Percentiles rank a stretch among this genome's conserved stretches.
Evolutionary conservation across 345 rosid species (phyloP).

Genomic region (Eutrema yunnanense): DNA sequence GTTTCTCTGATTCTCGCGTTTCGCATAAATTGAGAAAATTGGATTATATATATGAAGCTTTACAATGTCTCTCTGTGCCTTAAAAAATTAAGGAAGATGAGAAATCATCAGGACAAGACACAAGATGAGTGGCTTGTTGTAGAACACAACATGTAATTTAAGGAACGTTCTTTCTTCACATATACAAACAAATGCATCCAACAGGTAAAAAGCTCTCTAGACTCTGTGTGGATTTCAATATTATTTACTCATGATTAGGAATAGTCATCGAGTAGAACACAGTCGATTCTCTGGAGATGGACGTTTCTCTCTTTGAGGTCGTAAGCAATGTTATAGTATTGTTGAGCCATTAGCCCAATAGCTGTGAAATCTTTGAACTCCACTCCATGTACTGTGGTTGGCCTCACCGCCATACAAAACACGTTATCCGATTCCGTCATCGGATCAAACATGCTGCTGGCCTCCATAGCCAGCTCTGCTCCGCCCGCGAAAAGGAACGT

Average conservation of each 20-base stretch:
- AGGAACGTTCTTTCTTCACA: no score
- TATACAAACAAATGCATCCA: no score
- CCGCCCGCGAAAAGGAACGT: slow-evolving; percentile 44
- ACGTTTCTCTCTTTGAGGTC: slow-evolving; percentile 15
- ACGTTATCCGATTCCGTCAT: slow-evolving; percentile 14
- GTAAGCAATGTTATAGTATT: slow-evolving; percentile 23
- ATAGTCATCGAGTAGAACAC: slow-evolving; percentile 29
- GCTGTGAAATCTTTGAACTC: slow-evolving; percentile 26
- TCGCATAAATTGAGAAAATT: no score
- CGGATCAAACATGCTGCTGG: slow-evolving; percentile 41
- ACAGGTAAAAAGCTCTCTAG: no score
- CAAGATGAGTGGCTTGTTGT: no score
- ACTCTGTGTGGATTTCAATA: no score
- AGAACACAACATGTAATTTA: no score
- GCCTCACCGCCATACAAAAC: slow-evolving; percentile 46
- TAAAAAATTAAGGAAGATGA: no score
- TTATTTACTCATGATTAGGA: slow-evolving; percentile 1
- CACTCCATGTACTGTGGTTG: slow-evolving; percentile 20
- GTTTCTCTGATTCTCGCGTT: no score
- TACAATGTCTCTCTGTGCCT: no score
- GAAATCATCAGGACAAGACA: no score
- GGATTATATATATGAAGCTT: no score
- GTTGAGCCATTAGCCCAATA: slow-evolving; percentile 32
- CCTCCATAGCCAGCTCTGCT: slow-evolving; percentile 50
- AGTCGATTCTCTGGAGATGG: slow-evolving; percentile 27